Base-by-base conservation (phyloP, 2,329 filamentous ascomycete genomes). In the Cladosporium sp. region DNA sequence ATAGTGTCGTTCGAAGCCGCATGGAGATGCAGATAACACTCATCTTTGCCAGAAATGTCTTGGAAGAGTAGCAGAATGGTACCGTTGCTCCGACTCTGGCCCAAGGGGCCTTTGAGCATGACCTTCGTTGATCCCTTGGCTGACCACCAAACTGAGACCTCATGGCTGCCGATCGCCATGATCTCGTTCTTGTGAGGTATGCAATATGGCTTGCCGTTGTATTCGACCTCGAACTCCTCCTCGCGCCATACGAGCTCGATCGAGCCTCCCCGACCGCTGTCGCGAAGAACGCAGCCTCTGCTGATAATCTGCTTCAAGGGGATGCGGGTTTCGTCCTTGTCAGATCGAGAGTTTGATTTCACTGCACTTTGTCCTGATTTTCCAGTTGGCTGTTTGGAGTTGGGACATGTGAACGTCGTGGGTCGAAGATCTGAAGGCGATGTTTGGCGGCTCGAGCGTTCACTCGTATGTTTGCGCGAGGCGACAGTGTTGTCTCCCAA, bases 211-310 rank as follows among this genome's bases (percentile, higher is more conserved):
- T 32, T 7, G 6, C 45, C 27, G n/a, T 48, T 41, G 12, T 5
- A 7, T 4, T 41, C 15, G 3, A 48, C 37, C 11, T 49, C 18
- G 18, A 49, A 43, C 5, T 36, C 7, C 3, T 43, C 29, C 8
- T 24, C 27, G 2, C 24, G 9, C 44, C 44, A 52, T 15, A 49
- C 22, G 11, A 52, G 44, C 18, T 52, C 50, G 11, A 52, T 43
- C 7, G 13, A 8, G n/a, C 18, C 38, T 8, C 18, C n/a, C 12
- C 4, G 12, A 15, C 32, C 13, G 6, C 6, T 34, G 17, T 13
- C 20, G 15, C 17, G 17, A 3, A 48, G 18, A 12, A 41, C 27
- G 11, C 45, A 48, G 2, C 45, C 45, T 41, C 37, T 40, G n/a
- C 45, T 34, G 8, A 32, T 7, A 8, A 48, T 48, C 8, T 5